Base-by-base conservation (phyloP, 1,284 basidiomycete species). In the Rhodotorula sp. region DNA sequence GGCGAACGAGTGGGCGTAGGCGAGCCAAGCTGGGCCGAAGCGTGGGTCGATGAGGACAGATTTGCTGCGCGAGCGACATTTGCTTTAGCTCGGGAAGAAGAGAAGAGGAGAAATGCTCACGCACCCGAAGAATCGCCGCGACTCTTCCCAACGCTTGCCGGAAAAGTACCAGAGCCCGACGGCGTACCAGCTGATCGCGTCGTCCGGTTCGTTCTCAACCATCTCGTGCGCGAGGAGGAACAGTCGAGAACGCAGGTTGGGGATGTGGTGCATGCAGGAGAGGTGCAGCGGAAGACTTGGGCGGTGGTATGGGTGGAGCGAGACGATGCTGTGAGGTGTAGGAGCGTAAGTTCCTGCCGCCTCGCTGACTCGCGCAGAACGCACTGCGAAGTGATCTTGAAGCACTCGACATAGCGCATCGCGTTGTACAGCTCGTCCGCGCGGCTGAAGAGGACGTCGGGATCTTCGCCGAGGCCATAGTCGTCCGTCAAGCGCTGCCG, bases 81-180 rank as follows among this genome's bases (percentile, higher is more conserved):
- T n/a, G 24, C 8, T 3, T 24, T 5, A 8, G 11, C 24, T 36
- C 10, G 34, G 22, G n/a, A 9, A 30, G 19, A 32, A 11, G 52
- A 11, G 19, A 53, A 32, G 29, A 19, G 24, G 20, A 32, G 17
- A 29, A 20, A 27, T 22, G 30, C 30, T 24, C 1, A 75, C 85
- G 59, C 68, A 91, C 92, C 91, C 92, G 79, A 97, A 94, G 79
- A 94, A 96, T 71, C 93, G 88, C 73, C 94, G 84, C 13, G 93
- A 92, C 75, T 94, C 91, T 27, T 87, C 84, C 88, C 90, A 99
- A 75, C 94, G 89, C 64, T 86, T 86, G 24, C 88, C 87, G 36
- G 88, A 86, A 64, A 95, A 86, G 79, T 99, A 99, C 92, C 95
- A 99, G 49, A 96, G 87, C 0, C 95, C 96, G 29, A 98, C 96